Percentiles rank a stretch among this genome's conserved stretches.
These are phyloP conservation scores for Cenchrus purpureus DNA, from an alignment of 176 grass and related monocot species.

Conservation along the genomic window DNA sequence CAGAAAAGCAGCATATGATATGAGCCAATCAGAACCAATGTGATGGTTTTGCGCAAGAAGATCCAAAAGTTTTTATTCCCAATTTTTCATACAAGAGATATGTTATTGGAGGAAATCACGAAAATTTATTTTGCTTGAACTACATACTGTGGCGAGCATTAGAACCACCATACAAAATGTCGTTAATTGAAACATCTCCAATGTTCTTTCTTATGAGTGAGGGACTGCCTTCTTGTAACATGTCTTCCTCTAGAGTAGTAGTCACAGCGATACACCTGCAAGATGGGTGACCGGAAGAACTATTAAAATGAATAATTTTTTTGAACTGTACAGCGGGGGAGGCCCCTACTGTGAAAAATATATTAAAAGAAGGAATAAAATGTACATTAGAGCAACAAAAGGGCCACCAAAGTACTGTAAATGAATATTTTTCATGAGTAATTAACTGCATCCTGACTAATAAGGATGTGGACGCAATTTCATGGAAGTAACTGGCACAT, in stretches of 20 bases:
- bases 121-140: conserved; percentile 52
- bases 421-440: not conserved
- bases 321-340: too few species aligned
- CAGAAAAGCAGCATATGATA: conserved; percentile 26
- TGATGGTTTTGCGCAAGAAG: conserved; percentile 24
- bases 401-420: too few species aligned
- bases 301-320: conserved; percentile 6
- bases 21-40: conserved; percentile 33
- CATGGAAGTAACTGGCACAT: conserved; percentile 10
- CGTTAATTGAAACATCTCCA: conserved; percentile 86
- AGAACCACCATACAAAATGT: conserved; percentile 92
- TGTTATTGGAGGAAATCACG: conserved; percentile 23
- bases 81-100: conserved; percentile 45
- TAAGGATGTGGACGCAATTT: conserved; percentile 6
- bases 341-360: too few species aligned
- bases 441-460: not conserved
- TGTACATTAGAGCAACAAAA: too few species aligned
- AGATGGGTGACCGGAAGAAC: conserved; percentile 36
- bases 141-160: conserved; percentile 85
- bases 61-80: conserved; percentile 40
- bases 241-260: conserved; percentile 80
- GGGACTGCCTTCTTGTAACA: conserved; percentile 70
- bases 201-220: conserved; percentile 84
- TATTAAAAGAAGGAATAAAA: too few species aligned
- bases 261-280: conserved; percentile 96